Evolutionary conservation across 306 rosid genomes (phyloP), one percentile per base, ranked within the genome.

Genomic region (Luffa acutangula): DNA sequence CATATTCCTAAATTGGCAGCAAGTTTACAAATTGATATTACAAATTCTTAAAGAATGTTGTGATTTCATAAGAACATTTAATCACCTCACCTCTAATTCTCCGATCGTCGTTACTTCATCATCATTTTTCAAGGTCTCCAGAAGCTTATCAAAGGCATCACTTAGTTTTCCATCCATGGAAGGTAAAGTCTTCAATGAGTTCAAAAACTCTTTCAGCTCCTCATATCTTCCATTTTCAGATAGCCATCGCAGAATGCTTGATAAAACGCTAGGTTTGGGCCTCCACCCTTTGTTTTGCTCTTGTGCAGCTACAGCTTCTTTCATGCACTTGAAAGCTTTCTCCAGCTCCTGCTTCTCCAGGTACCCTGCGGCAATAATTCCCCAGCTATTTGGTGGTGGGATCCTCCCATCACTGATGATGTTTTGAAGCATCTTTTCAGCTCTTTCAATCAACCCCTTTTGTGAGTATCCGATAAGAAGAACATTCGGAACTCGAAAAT

Each of bases 331-430:
- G 79, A 82, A 86, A 46, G 90, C 92, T 84, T 86, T 89, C 87
- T 86, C 89, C 95, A 89, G 85, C 56, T 92, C 80, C 84, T 89
- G 84, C 77, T 83, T 86, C 49, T 76, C 87, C 76, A 85, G 71
- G 85, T 87, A 87, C 34, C 91, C 95, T 33, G 87, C 76, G 46
- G 95, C 92, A 54, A 90, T 69, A 52, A 92, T 92, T 39, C 83
- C 62, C 97, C 97, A 92, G 75, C 95, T 89, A 85, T 90, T 89
- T 3, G 95, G 97, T 31, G 79, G 84, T 17, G 95, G 97, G 66
- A 81, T 86, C 86, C 80, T 92, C 77, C 93, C 91, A 83, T 82
- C 82, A 59, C 71, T 52, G 2, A 85, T 79, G 57, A 87, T 78
- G 72, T 77, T 82, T 41, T 1, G 79, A 49, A 91, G 86, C 79